phyloP scores from a whole-genome alignment of 495 filamentous ascomycete genomes.

The Amphirosellinia nigrospora region DNA sequence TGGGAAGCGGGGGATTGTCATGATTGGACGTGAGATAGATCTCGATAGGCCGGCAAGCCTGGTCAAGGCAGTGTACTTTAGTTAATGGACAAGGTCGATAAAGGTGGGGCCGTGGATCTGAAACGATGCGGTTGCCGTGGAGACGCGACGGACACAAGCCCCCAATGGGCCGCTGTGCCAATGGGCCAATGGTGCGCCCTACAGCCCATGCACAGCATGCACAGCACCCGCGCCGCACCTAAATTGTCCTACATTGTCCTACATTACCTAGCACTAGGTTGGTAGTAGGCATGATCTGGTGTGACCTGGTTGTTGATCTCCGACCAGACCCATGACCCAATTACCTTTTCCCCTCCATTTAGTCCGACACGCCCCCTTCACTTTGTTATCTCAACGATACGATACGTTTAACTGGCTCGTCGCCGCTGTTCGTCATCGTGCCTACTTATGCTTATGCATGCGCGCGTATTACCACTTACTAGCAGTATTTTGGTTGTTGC shows the following conservation, averaged over 20 bases:
- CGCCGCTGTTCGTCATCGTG: conserved; percentile 26
- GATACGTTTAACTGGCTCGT: conserved; percentile 21
- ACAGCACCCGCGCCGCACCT: neutral
- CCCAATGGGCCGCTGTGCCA: neutral
- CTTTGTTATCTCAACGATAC: conserved; percentile 8
- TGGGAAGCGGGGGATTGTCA: conserved; percentile 32
- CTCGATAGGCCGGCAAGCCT: conserved; percentile 13
- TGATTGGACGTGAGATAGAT: conserved; percentile 32
- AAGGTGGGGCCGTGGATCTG: conserved; percentile 19
- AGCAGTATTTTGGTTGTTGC: conserved; percentile 34
- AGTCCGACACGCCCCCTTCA: neutral
- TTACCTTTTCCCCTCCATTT: conserved; percentile 23
- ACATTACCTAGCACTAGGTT: neutral
- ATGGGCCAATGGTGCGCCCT: neutral
- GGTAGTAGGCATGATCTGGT: neutral
- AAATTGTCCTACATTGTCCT: neutral
- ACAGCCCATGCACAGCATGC: neutral
- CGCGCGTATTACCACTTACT: conserved; percentile 6
- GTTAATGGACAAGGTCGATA: conserved; percentile 3
- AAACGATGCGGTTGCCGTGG: conserved; percentile 25
- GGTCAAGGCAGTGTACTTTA: conserved; percentile 14
- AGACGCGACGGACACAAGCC: conserved; percentile 1
- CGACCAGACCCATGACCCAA: neutral
- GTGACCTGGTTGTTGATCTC: conserved; percentile 20
- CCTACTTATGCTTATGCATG: conserved; percentile 22